Evolutionary conservation across 345 rosid species (phyloP), one percentile per base, ranked within the genome.

Genomic region (Brassica nigra): DNA sequence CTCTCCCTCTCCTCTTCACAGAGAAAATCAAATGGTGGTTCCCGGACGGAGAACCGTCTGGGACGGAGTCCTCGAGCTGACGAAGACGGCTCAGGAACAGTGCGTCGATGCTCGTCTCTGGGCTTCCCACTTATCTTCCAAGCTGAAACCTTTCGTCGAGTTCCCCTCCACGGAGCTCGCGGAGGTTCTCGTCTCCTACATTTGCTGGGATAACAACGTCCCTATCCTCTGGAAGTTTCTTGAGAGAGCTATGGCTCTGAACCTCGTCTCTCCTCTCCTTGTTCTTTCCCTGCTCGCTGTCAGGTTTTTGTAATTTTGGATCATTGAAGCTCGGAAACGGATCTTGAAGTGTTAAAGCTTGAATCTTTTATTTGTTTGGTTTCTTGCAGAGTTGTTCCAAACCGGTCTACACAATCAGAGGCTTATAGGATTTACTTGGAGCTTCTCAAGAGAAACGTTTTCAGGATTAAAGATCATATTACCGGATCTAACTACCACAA

Each of bases 401-500:
- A 70, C 30, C 85, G 99, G 76, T 69, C 54, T 70, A 80, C 82
- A 20, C 94, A 86, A 54, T 87, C 86, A 18, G 90, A 87, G 4
- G 96, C 97, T 9, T 95, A 90, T 74, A 88, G 98, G 76, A 91
- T 95, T 36, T 93, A 90, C 80, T 49, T 91, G 87, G 99, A 95
- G 81, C 95, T 95, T 10, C 85, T 92, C 39, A 90, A 86, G 80
- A 86, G 97, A 77, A 83, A 91, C 52, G 90, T 85, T 36, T 89
- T 90, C 81, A 57, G 78, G 3, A 84, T 88, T 54, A 85, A 85
- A 71, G 85, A 84, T 72, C 92, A 87, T 67, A 81, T 87, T 31
- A 83, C 29, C 57, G 86, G 86, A 5, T 85, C 88, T 54, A 87
- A 91, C 67, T 84, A 84, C 81, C 81, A 83, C 0, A 85, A 78